Evolutionary conservation across 805 yeast species (phyloP).

Genomic region (Saturnispora hagleri): DNA sequence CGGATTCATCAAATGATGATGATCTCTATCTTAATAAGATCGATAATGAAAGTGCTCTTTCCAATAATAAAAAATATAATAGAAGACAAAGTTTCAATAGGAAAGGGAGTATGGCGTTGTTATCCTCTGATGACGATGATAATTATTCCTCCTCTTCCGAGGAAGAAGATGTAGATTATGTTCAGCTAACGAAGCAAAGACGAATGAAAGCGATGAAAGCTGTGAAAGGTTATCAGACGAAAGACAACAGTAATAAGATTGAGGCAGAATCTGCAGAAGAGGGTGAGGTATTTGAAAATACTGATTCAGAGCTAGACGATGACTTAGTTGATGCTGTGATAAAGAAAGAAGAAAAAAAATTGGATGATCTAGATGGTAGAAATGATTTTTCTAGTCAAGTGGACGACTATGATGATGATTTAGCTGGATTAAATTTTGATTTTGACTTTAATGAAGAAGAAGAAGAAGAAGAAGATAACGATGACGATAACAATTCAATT

Average conservation of each 20-base stretch:
- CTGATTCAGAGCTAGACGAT: conserved; percentile 34
- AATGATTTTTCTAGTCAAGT: conserved; percentile 22
- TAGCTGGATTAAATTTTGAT: conserved; percentile 19
- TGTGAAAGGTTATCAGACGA: conserved; percentile 22
- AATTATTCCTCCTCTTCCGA: conserved; percentile 37
- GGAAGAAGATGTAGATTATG: conserved; percentile 63
- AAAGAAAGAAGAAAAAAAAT: conserved; percentile 32
- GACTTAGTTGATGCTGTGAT: conserved; percentile 34
- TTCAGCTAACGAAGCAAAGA: conserved; percentile 58
- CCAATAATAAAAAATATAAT: neutral
- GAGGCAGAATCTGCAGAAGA: conserved; percentile 8
- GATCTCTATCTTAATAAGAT: conserved; percentile 7
- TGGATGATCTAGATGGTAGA: conserved; percentile 17
- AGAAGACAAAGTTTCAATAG: conserved; percentile 14
- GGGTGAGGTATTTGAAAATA: conserved; percentile 19
- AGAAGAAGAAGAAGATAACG: conserved; percentile 21
- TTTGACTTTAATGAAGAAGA: conserved; percentile 24
- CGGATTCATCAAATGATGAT: conserved; percentile 10
- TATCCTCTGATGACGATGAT: conserved; percentile 17
- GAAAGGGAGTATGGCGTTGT: conserved; percentile 2
- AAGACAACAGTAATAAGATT: neutral
- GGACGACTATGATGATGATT: conserved; percentile 11
- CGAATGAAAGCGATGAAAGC: conserved; percentile 49
- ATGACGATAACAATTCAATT: conserved; percentile 13
- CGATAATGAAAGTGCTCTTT: neutral